Base-by-base conservation (phyloP, 768 basidiomycete species). In the Boletus subparvulus region DNA sequence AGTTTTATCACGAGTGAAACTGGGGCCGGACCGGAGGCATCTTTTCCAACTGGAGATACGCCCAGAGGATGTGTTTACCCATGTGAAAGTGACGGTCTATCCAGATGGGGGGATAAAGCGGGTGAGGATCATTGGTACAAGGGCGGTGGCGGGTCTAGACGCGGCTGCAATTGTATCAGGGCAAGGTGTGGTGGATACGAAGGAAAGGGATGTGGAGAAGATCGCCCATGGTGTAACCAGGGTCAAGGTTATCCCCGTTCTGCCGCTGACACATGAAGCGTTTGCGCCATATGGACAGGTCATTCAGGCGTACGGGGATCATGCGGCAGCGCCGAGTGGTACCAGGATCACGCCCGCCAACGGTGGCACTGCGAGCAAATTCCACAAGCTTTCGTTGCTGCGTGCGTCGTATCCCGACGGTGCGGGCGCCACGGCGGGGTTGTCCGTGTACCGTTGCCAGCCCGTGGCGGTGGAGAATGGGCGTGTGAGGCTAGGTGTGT, bases 21-120 rank as follows among this genome's bases (percentile, higher is more conserved):
- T 96, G 39, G 93, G 94, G 9, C 90, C 97, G 3, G 88, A 98
- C 76, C 78, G 87, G 61, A 88, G 91, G 69, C 95, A 98, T 69
- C 90, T 81, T 71, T 94, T 97, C 76, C 88, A 90, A 66, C 77
- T 96, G 56, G 85, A 88, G 63, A 82, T 86, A 67, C 79, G 83
- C 17, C 73, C 78, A 47, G 82, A 74, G 13, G 72, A 70, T 55
- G 69, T 77, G 19, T 95, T 85, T 70, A 94, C 86, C 14, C 96
- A 99, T 71, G 82, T 98, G 55, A 84, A 86, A 63, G 74, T 97
- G 56, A 92, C 90, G 19, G 96, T 97, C 64, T 83, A 89, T 69
- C 97, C 97, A 1, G 96, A 99, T 66, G 97, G 97, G 42, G 97
- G 97, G 26, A 75, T 98, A 68, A 98, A 98, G 75, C 84, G 97